Evolutionary conservation across 805 yeast genomes (phyloP), one percentile per base, ranked within the genome.

Genomic region (Sugiyamaella qingdaonensis): DNA sequence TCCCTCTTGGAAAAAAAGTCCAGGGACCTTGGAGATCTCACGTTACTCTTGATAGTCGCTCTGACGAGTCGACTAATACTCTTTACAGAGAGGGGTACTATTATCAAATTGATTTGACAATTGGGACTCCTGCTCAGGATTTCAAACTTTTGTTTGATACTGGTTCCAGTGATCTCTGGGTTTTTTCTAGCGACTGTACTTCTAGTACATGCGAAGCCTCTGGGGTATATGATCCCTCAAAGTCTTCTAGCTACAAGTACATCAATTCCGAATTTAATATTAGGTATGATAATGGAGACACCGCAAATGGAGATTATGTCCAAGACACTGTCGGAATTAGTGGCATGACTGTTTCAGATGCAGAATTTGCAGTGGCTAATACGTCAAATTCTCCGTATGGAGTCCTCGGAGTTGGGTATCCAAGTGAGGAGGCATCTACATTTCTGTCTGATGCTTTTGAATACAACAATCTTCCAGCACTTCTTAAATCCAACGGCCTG

Each of bases 291-390:
- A 87, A 82, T 60, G 61, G 64, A 35, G 66, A 80, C 9, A 73
- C 64, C 53, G 85, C 84, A 7, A 59, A 62, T n/a, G 88, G 88
- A 14, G 58, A 58, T 13, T 82, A 79, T 76, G 90, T 84, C 18
- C 67, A 72, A 42, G 97, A 90, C 64, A 70, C 71, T 44, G 75
- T 90, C 8, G 57, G 61, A 1, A 62, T 88, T 52, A 81, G 81
- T 48, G 79, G 76, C 46, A 77, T 75, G 48, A 68, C 77, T 14
- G 72, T 84, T 10, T 58, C 73, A 0, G 69, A 72, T 50, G 71
- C 86, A 31, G 80, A 88, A 7, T 78, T 91, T 68, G 97, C 95
- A 1, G 80, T 88, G 24, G 94, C 87, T 8, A 81, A 82, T 62
- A 64, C 68, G 33, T 78, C 94, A 1, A 81, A 82, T 58, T 82